phyloP scores from a whole-genome alignment of 768 basidiomycete species.

The Boletus rubroflammeus region DNA sequence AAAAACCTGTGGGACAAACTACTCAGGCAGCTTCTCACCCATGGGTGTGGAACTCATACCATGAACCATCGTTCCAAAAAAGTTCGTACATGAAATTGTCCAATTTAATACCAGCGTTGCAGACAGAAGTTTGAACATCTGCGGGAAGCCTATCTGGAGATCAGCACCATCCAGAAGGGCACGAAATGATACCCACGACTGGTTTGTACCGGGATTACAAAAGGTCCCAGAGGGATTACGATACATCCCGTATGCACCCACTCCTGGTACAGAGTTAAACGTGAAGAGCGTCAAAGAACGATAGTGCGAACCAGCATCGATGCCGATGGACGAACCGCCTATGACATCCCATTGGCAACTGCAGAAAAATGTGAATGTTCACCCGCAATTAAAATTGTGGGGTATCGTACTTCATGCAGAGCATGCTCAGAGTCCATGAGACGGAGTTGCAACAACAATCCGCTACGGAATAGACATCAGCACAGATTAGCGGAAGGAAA shows the following conservation, averaged over 20 bases:
- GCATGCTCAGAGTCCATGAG: conserved; percentile 26
- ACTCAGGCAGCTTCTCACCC: not conserved
- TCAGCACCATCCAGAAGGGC: not conserved
- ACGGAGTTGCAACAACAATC: conserved; percentile 29
- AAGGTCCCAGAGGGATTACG: conserved; percentile 3
- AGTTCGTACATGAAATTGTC: not conserved
- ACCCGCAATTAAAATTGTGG: too few species aligned
- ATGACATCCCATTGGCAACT: conserved; percentile 24
- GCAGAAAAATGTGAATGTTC: not conserved
- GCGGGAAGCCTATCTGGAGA: conserved; percentile 17
- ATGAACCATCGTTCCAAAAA: not conserved
- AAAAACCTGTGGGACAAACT: conserved; percentile 6
- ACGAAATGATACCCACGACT: conserved; percentile 9
- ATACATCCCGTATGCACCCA: conserved; percentile 9
- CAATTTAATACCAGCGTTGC: conserved; percentile 21
- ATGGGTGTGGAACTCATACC: not conserved
- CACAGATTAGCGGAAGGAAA: not conserved
- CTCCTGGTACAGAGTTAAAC: conserved; percentile 1
- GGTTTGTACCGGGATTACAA: conserved; percentile 21
- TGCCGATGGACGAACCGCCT: conserved; percentile 4
- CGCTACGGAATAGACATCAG: conserved; percentile 4
- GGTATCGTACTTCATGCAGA: conserved; percentile 23
- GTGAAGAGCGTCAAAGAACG: not conserved
- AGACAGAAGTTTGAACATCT: conserved; percentile 19
- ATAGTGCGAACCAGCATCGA: conserved; percentile 15